A percentile compares a stretch with the other conserved stretches of the same genome.
Conservation (phyloP, 305 asterid genomes). For the Fraxinus paxiana region DNA sequence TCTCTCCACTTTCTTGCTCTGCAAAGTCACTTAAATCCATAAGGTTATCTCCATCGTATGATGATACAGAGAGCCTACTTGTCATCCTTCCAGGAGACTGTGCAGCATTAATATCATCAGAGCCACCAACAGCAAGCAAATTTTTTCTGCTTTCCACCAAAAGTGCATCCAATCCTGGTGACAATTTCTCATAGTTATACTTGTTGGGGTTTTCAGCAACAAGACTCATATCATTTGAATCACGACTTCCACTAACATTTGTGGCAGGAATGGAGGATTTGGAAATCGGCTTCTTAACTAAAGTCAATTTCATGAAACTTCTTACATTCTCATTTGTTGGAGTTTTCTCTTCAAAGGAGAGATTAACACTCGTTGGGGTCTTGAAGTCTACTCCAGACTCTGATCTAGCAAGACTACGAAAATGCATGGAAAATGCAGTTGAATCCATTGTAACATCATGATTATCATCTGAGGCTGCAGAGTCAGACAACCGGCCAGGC, state of each 20-base stretch:
- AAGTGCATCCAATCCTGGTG: conserved; percentile 71
- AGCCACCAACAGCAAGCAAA: conserved; percentile 34
- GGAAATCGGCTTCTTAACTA: conserved; percentile 38
- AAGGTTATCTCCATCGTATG: conserved; percentile 31
- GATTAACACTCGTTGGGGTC: conserved; percentile 62
- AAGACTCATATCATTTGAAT: conserved; percentile 86
- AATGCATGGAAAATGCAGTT: conserved; percentile 96
- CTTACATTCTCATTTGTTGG: conserved; percentile 46
- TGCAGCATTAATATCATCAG: conserved; percentile 39
- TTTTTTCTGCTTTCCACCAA: conserved; percentile 53
- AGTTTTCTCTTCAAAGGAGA: conserved; percentile 70
- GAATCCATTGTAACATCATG: conserved; percentile 95
- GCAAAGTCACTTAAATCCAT: conserved; percentile 24
- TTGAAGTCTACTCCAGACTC: conserved; percentile 72
- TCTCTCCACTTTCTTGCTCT: conserved; percentile 24
- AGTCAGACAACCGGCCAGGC: conserved; percentile 72
- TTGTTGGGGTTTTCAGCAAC: conserved; percentile 54
- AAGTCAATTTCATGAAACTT: conserved; percentile 63
- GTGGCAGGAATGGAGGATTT: conserved; percentile 33
- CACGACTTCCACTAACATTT: conserved; percentile 45
- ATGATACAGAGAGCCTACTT: conserved; percentile 24
- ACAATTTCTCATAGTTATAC: conserved; percentile 66
- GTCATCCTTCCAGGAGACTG: conserved; percentile 34
- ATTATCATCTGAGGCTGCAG: conserved; percentile 75
- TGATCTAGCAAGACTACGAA: conserved; percentile 76